phyloP scores from a whole-genome alignment of 1,139 yeast species.

The Wickerhamomyces sp. region DNA sequence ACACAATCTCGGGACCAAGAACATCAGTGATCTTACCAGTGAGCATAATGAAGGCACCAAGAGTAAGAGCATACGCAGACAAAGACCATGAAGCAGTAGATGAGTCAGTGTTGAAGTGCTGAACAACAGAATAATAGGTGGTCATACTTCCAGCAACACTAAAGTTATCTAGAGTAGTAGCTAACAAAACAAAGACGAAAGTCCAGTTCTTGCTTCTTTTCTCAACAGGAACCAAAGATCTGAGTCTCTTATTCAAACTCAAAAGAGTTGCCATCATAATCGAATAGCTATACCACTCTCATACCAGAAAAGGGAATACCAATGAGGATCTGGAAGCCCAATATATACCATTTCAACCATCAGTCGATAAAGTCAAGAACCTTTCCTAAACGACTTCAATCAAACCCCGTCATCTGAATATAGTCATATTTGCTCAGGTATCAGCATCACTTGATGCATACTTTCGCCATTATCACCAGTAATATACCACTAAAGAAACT shows the following conservation, averaged over 20 bases:
- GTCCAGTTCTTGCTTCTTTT: constrained; percentile 2
- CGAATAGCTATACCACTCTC: no score
- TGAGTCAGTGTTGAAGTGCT: constrained; percentile 20
- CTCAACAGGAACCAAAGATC: neutral
- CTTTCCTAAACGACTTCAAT: no score
- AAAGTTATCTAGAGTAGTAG: constrained; percentile 23
- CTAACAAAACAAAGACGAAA: constrained; percentile 2
- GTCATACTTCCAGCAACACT: constrained; percentile 27
- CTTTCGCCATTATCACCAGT: no score
- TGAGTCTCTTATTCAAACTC: neutral
- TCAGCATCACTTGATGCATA: no score
- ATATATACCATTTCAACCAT: no score
- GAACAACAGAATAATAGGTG: constrained; percentile 20
- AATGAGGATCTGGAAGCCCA: no score
- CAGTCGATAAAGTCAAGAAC: no score
- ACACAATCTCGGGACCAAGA: constrained; percentile 29
- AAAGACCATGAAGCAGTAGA: constrained; percentile 30
- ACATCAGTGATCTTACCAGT: constrained; percentile 32
- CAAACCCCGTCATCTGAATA: no score
- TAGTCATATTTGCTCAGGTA: no score
- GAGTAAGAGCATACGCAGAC: constrained; percentile 31
- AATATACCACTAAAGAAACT: no score
- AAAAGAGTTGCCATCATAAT: no score
- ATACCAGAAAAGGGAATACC: no score
- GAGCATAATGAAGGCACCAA: constrained; percentile 31